A percentile compares a stretch with the other conserved stretches of the same genome.
These are phyloP conservation scores for Corrigiola litoralis DNA, from an alignment of 179 eudicot genomes.

Conservation along the genomic window DNA sequence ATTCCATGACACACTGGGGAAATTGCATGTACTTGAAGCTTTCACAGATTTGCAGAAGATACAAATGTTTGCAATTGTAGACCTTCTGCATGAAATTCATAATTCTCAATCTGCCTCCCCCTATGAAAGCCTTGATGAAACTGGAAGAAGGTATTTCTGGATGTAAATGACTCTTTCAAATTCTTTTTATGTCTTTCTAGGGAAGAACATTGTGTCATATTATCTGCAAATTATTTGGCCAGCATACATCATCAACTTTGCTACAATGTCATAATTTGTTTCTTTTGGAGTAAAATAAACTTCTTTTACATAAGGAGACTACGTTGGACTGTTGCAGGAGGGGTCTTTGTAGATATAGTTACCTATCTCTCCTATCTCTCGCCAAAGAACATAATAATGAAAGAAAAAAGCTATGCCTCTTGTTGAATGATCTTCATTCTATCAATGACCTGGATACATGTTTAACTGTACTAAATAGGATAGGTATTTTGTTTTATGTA, in stretches of 20 bases:
- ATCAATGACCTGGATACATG: too few relatives aligned
- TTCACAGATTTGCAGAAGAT: slow-evolving; percentile 52
- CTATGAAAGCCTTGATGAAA: slow-evolving; percentile 82
- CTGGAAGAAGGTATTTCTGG: slow-evolving; percentile 78
- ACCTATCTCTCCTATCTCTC: background rate
- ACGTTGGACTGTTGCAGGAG: background rate
- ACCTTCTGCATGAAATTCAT: slow-evolving; percentile 75
- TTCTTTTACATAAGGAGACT: background rate
- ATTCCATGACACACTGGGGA: slow-evolving; percentile 50
- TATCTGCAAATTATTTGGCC: background rate
- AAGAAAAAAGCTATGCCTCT: too few relatives aligned
- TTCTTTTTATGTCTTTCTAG: background rate
- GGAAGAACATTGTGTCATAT: background rate
- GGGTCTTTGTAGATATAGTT: background rate
- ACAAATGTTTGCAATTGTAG: slow-evolving; percentile 57
- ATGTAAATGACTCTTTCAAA: background rate
- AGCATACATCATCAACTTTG: background rate
- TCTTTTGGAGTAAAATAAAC: background rate
- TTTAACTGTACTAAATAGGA: too few relatives aligned
- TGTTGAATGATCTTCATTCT: too few relatives aligned
- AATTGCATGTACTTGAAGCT: slow-evolving; percentile 35
- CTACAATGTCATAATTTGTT: background rate
- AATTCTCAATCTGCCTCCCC: slow-evolving; percentile 56
- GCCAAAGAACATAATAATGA: background rate
- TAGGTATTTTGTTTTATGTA: too few relatives aligned